A percentile compares a stretch with the other conserved stretches of the same genome.
Conservation (phyloP, 495 filamentous ascomycete species). For the Penicillium herquei region DNA sequence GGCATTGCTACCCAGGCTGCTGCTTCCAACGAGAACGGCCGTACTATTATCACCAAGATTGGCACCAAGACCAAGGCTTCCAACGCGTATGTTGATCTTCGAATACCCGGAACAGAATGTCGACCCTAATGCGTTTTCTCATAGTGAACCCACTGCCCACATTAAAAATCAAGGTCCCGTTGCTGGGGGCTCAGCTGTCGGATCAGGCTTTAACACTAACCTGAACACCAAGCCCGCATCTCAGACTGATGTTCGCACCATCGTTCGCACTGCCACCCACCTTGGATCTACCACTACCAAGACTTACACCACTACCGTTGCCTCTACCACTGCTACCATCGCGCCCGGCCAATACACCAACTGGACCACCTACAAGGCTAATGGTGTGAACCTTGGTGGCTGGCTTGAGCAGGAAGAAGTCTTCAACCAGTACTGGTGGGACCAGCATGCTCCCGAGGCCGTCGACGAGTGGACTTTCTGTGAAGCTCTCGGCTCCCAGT, state of each 20-base stretch:
- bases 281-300: constrained; percentile 3
- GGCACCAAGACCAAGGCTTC: constrained; percentile 7
- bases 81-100: constrained; percentile 6
- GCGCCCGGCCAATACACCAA: constrained; percentile 8
- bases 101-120: neutral
- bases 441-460: constrained; percentile 7
- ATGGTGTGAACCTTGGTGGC: constrained; percentile 16
- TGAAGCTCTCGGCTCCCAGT: constrained; percentile 16
- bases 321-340: constrained; percentile 5
- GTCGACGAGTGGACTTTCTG: constrained; percentile 23
- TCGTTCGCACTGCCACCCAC: constrained; percentile 4
- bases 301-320: constrained; percentile 1
- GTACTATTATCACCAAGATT: constrained; percentile 12
- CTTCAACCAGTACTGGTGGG: constrained; percentile 10
- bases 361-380: constrained; percentile 16
- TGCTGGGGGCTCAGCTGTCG: constrained; percentile 16
- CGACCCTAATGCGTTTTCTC: neutral
- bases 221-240: constrained; percentile 13
- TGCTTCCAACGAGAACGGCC: constrained; percentile 1
- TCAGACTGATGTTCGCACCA: constrained; percentile 9
- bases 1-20: constrained; percentile 4
- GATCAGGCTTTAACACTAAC: constrained; percentile 15
- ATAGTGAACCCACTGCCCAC: neutral
- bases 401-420: constrained; percentile 13
- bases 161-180: constrained; percentile 3